phyloP scores from a whole-genome alignment of 495 filamentous ascomycete species.

The Evansstolkia leycettana region DNA sequence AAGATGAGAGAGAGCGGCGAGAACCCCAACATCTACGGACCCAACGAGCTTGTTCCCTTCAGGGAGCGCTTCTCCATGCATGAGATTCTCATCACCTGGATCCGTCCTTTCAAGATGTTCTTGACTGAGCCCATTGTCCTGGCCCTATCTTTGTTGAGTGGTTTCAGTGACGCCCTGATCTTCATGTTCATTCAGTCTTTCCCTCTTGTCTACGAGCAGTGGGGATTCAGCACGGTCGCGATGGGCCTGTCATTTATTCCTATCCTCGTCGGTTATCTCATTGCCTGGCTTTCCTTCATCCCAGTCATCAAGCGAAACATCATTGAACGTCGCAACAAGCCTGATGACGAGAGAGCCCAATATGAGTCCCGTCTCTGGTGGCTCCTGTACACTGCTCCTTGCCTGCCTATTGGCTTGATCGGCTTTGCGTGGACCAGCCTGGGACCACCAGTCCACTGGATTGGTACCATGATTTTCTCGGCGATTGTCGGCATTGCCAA shows the following conservation, averaged over 20 bases:
- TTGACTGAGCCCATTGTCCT: constrained; percentile 50
- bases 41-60: constrained; percentile 48
- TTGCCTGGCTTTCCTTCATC: constrained; percentile 43
- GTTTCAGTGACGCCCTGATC: constrained; percentile 50
- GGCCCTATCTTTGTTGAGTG: constrained; percentile 42
- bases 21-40: constrained; percentile 47
- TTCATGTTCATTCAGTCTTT: constrained; percentile 59
- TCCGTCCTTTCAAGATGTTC: constrained; percentile 52
- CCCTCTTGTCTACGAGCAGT: constrained; percentile 45
- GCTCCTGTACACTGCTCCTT: constrained; percentile 44
- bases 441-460: constrained; percentile 51
- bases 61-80: constrained; percentile 43
- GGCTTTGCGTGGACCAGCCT: constrained; percentile 51
- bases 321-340: constrained; percentile 29
- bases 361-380: constrained; percentile 51
- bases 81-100: constrained; percentile 43
- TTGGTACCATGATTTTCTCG: constrained; percentile 49
- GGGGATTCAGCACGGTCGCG: constrained; percentile 37
- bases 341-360: constrained; percentile 41
- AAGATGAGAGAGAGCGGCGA: constrained; percentile 36
- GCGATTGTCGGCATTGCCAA: constrained; percentile 59
- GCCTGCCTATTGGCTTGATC: constrained; percentile 47
- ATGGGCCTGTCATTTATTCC: constrained; percentile 45
- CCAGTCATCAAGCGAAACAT: constrained; percentile 42
- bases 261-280: constrained; percentile 47